Conservation (phyloP, 495 filamentous ascomycete species). For the Articulospora tetracladia region DNA sequence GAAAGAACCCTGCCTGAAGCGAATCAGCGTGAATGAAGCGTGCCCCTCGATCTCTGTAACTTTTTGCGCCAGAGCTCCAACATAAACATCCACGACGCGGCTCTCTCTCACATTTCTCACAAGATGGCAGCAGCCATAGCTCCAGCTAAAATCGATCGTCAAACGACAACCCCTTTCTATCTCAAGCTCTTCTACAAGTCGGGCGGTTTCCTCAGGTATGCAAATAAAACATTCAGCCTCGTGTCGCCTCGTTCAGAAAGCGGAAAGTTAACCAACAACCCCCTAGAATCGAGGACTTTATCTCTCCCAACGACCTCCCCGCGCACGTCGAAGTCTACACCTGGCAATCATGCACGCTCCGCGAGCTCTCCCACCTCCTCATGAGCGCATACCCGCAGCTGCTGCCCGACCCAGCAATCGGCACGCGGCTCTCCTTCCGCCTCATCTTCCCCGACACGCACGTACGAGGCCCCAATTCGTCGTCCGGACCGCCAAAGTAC, state of each 20-base stretch:
- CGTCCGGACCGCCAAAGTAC: slow-evolving; percentile 53
- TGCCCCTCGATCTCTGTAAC: background rate
- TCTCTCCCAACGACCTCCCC: slow-evolving; percentile 48
- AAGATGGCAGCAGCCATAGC: slow-evolving; percentile 12
- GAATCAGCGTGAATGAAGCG: background rate
- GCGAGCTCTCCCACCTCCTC: slow-evolving; percentile 77
- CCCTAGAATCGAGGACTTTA: slow-evolving; percentile 65
- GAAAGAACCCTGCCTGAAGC: background rate
- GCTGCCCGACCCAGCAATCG: slow-evolving; percentile 71
- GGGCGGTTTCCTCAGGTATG: slow-evolving; percentile 67
- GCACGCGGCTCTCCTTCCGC: slow-evolving; percentile 81
- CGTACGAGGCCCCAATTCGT: slow-evolving; percentile 33
- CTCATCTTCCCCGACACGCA: slow-evolving; percentile 82
- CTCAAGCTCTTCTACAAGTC: slow-evolving; percentile 84
- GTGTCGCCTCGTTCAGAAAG: slow-evolving; percentile 13
- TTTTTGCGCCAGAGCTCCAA: slow-evolving; percentile 7
- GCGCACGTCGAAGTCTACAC: slow-evolving; percentile 81
- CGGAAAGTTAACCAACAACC: slow-evolving; percentile 6
- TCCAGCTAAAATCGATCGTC: slow-evolving; percentile 55
- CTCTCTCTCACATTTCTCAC: background rate
- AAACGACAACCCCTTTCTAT: slow-evolving; percentile 80
- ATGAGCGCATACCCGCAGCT: slow-evolving; percentile 59
- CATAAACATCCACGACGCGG: background rate
- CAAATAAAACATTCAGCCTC: slow-evolving; percentile 25
- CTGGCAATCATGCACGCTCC: slow-evolving; percentile 78